A percentile compares a stretch with the other conserved stretches of the same genome.
Conservation (phyloP, 495 filamentous ascomycete species). For the Lophium mytilinum region DNA sequence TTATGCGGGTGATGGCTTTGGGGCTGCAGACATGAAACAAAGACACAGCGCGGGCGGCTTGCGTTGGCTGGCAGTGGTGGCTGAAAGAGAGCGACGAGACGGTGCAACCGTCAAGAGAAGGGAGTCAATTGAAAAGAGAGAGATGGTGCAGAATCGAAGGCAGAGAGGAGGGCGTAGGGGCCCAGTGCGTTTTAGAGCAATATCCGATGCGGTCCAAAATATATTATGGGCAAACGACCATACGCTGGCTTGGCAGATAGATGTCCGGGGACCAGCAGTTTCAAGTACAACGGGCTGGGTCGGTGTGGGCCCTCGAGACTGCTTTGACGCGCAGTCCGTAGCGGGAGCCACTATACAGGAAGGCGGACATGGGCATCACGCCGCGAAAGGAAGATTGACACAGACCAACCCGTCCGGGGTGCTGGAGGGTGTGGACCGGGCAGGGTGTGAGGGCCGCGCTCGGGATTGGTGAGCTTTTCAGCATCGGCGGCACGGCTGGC, state of each 20-base stretch:
- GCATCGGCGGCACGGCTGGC: too few species aligned
- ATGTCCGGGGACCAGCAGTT: constrained; percentile 6
- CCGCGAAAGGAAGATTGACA: too few species aligned
- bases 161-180: not conserved
- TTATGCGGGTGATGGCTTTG: constrained; percentile 17
- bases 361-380: too few species aligned
- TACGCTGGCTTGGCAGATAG: not conserved
- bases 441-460: not conserved
- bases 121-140: not conserved
- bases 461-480: not conserved
- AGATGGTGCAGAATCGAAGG: not conserved
- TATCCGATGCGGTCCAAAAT: constrained; percentile 11
- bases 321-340: too few species aligned
- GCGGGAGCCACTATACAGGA: too few species aligned
- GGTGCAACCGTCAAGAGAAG: not conserved
- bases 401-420: not conserved
- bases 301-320: too few species aligned
- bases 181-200: not conserved
- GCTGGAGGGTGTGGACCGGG: not conserved
- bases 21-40: constrained; percentile 16
- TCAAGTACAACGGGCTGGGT: constrained; percentile 9
- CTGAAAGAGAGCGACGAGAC: constrained; percentile 3
- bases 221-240: constrained; percentile 21
- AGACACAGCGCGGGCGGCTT: constrained; percentile 8
- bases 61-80: constrained; percentile 7